These are phyloP conservation scores for Exophiala bonariae DNA, from an alignment of 2,329 filamentous ascomycete genomes.

Conservation along the genomic window DNA sequence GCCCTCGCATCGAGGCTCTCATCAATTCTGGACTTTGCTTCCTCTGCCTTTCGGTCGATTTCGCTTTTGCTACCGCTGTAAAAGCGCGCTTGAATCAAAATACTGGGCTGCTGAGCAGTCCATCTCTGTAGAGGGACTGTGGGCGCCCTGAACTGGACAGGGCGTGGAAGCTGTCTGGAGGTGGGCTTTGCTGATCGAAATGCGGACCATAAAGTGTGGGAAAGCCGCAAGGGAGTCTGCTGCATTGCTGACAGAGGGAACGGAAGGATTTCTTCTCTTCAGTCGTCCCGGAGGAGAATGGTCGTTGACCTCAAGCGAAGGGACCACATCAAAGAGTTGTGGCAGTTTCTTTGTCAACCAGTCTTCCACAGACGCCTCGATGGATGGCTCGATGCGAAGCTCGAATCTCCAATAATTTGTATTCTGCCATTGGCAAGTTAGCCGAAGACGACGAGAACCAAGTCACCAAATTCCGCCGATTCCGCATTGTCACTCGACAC, in stretches of 20 bases:
- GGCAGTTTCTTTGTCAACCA: no score
- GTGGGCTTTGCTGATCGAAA: slow-evolving; percentile 29
- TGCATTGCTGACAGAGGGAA: slow-evolving; percentile 21
- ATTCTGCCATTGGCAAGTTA: neutral
- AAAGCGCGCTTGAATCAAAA: slow-evolving; percentile 23
- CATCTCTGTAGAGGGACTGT: slow-evolving; percentile 12
- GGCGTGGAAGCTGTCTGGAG: slow-evolving; percentile 5
- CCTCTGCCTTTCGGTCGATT: slow-evolving; percentile 21
- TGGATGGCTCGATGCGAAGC: no score
- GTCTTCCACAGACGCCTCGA: no score
- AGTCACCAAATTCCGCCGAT: neutral
- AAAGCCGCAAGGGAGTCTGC: slow-evolving; percentile 28
- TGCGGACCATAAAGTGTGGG: slow-evolving; percentile 28
- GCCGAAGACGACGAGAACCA: neutral
- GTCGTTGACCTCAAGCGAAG: no score
- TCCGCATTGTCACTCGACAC: neutral
- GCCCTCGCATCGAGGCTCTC: slow-evolving; percentile 25
- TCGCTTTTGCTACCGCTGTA: slow-evolving; percentile 26
- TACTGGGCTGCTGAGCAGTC: slow-evolving; percentile 7
- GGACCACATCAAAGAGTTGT: no score
- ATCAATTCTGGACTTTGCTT: slow-evolving; percentile 24
- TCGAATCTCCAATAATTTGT: no score
- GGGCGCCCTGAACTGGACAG: slow-evolving; percentile 15
- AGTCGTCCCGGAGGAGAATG: no score
- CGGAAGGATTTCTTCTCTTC: no score